Base-by-base conservation (phyloP, 805 yeast species). In the Zygosaccharomyces bisporus region DNA sequence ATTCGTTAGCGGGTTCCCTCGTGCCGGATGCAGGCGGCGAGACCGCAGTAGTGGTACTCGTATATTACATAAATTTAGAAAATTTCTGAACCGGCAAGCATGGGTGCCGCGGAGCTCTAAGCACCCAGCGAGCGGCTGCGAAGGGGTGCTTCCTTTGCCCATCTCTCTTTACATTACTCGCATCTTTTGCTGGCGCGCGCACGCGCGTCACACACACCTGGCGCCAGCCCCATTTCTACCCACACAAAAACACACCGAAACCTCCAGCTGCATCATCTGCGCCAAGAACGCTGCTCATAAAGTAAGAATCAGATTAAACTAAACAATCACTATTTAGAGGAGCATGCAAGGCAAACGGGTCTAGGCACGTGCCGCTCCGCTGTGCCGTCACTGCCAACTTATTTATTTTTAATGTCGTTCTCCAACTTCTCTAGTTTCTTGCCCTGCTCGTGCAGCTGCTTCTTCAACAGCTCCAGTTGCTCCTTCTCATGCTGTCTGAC, bases 401-500 rank as follows among this genome's bases (percentile, higher is more conserved):
- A 27, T 27, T 37, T 37, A 16, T 25, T 30, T 18, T 61, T 61
- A 41, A 73, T 62, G 60, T 76, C 73, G 51, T 72, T 66, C 66
- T 76, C 77, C 58, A 78, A 59, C 46, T 65, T 57, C 49, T 75
- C 74, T 55, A 81, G 64, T 61, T 79, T 76, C 51, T 77, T 74
- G 74, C 81, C 82, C 66, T 82, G 93, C 71, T 84, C 74, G 67
- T 82, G 79, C 66, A 89, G 75, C 61, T 83, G 78, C 65, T 84
- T 88, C 67, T 74, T 83, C 67, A 89, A 78, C 39, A 77, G 76
- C 61, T 78, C 81, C 66, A 89, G 74, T 74, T 84, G 88, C 68
- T 88, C 95, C 64, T 83, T 84, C 74, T 91, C 96, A 64, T 85
- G 95, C 72, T 87, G 82, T 70, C 80, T 86, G 69, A 89, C 74